Evolutionary conservation across 164 flowering plant species (phyloP).

Genomic region (Malania oleifera): DNA sequence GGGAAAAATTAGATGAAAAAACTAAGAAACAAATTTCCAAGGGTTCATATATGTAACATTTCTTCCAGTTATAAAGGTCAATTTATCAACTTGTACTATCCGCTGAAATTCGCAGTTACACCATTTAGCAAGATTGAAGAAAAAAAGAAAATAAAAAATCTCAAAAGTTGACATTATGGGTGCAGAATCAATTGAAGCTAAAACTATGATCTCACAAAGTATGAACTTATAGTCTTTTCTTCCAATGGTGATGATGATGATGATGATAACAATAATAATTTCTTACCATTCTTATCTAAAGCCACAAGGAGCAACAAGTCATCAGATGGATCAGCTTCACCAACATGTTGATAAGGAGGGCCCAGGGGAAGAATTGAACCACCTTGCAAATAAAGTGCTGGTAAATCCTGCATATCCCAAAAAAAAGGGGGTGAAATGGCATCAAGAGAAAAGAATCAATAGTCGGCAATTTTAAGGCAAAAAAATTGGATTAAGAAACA

Average conservation of each 20-base stretch:
- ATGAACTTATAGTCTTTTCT: neutral
- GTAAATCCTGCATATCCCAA: slow-evolving; percentile 65
- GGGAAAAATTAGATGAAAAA: too few relatives aligned
- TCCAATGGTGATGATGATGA: too few relatives aligned
- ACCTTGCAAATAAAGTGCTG: slow-evolving; percentile 72
- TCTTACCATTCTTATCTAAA: slow-evolving; percentile 75
- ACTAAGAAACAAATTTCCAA: too few relatives aligned
- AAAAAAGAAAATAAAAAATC: too few relatives aligned
- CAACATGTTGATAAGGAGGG: slow-evolving; percentile 68
- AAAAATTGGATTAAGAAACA: neutral
- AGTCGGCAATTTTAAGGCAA: neutral
- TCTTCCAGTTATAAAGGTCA: too few relatives aligned
- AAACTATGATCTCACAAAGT: neutral
- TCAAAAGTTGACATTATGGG: neutral
- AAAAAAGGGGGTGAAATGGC: neutral
- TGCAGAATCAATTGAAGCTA: neutral
- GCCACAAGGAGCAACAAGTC: slow-evolving; percentile 73
- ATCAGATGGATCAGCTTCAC: slow-evolving; percentile 62
- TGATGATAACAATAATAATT: too few relatives aligned
- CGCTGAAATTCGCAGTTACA: neutral
- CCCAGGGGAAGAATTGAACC: slow-evolving; percentile 83
- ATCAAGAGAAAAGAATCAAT: neutral
- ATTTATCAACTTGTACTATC: neutral
- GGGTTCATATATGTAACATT: too few relatives aligned
- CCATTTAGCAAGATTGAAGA: too few relatives aligned